These are phyloP conservation scores for Rhodomyrtus tomentosa DNA, from an alignment of 345 rosid species.

Conservation along the genomic window DNA sequence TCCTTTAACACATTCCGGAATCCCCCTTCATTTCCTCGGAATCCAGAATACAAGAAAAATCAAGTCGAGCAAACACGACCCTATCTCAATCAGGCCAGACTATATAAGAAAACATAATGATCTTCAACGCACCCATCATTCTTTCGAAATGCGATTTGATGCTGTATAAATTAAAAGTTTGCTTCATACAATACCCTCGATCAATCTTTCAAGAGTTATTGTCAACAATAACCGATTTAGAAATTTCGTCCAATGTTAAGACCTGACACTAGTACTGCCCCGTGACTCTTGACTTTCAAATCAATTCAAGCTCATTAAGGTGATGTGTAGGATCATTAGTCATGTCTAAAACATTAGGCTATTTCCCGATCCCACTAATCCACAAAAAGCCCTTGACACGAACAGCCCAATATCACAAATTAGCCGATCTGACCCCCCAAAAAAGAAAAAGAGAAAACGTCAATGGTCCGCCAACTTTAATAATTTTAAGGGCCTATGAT, in stretches of 20 bases:
- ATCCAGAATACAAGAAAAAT: neutral
- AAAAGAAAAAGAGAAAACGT: no score
- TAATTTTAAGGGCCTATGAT: neutral
- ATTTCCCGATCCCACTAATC: neutral
- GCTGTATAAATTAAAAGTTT: neutral
- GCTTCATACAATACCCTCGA: neutral
- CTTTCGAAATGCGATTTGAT: accelerated
- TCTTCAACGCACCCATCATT: neutral
- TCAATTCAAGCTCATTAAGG: neutral
- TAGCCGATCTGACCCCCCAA: neutral
- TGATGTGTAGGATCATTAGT: neutral
- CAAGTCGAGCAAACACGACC: neutral
- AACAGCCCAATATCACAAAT: neutral
- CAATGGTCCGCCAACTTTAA: neutral
- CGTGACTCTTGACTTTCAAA: neutral
- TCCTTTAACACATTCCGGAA: neutral
- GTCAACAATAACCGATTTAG: neutral
- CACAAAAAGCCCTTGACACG: neutral
- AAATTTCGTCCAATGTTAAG: neutral
- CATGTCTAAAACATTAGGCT: neutral
- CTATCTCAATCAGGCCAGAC: neutral
- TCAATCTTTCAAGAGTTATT: neutral
- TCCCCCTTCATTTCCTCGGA: no score
- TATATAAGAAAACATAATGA: neutral
- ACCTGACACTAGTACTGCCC: neutral